Evolutionary conservation across 2,329 filamentous ascomycete genomes (phyloP), one percentile per base, ranked within the genome.

Genomic region (Colletotrichum liaoningense): DNA sequence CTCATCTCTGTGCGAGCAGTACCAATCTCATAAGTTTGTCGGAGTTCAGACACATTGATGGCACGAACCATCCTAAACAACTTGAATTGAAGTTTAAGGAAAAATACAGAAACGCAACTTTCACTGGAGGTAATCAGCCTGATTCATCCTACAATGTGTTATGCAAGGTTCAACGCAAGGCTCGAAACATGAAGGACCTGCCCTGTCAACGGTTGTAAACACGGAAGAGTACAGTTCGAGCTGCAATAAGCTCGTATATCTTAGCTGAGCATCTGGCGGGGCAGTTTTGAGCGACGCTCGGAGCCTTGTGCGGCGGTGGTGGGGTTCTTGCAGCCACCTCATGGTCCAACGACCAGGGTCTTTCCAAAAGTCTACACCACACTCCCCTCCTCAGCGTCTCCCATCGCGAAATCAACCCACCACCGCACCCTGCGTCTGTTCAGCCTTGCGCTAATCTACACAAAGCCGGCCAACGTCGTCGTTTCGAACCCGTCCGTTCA

Each of bases 271-370:
- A 49, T 49, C 19, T 72, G 69, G 70, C 70, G 70, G 70, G 70
- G 67, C 46, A 73, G 30, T 49, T 42, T 55, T 30, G 59, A 70
- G 70, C 67, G 60, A 65, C 60, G 14, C 56, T 66, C 66, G 70
- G 60, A 73, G 67, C 67, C 60, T 73, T 49, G 59, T 73, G 67
- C 67, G 65, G 65, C 58, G 46, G 42, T 65, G 60, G 70, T 73
- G 67, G 70, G 67, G 70, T 70, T 60, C 16, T 46, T 19, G 54
- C 46, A 64, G 70, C 46, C 52, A 67, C 52, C 70, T 57, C 42
- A 30, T 30, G 35, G 52, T 57, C 19, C 60, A 38, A 52, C 56
- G 67, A 70, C 70, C 46, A 65, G 70, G 67, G 67, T 62, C 60
- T 33, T 24, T 65, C 67, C 70, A 70, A 73, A 73, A 73, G 70